These are phyloP conservation scores for Boechera divaricarpa DNA, from an alignment of 345 rosid genomes.

Conservation along the genomic window DNA sequence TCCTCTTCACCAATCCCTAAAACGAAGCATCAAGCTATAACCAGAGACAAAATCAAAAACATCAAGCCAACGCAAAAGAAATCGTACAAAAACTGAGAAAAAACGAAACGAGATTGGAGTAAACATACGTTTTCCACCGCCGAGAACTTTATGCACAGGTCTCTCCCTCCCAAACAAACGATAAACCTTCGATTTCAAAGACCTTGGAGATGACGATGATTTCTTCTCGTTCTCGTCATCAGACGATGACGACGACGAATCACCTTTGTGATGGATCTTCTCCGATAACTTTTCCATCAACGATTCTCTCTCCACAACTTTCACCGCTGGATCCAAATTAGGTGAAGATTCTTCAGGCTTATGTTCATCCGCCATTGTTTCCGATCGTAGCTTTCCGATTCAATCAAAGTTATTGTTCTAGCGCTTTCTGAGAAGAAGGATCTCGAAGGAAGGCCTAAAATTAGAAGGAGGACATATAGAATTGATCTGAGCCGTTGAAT, in stretches of 20 bases:
- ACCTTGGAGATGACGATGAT: constrained; percentile 15
- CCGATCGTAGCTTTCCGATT: constrained; percentile 34
- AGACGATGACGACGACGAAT: constrained; percentile 38
- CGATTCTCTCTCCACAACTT: constrained; percentile 45
- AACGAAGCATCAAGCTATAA: background rate
- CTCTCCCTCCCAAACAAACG: constrained; percentile 80
- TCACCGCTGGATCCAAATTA: constrained; percentile 28
- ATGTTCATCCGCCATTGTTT: constrained; percentile 45
- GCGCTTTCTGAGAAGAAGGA: constrained; percentile 22
- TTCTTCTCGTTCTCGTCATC: constrained; percentile 45
- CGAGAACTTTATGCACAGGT: constrained; percentile 46
- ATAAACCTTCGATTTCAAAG: constrained; percentile 50
- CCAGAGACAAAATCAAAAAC: background rate
- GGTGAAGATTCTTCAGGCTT: constrained; percentile 36
- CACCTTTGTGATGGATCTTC: constrained; percentile 53
- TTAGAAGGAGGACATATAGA: background rate
- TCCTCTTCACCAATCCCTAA: constrained; percentile 17
- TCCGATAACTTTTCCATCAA: constrained; percentile 45
- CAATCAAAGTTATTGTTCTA: background rate
- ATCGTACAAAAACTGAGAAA: background rate
- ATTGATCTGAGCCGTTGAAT: constrained; percentile 36
- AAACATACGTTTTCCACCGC: constrained; percentile 48
- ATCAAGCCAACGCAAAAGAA: background rate
- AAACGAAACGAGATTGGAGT: constrained; percentile 5
- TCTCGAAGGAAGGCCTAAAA: constrained; percentile 42